Conservation (phyloP, 2,329 filamentous ascomycete species). For the Fusarium goolgardi region DNA sequence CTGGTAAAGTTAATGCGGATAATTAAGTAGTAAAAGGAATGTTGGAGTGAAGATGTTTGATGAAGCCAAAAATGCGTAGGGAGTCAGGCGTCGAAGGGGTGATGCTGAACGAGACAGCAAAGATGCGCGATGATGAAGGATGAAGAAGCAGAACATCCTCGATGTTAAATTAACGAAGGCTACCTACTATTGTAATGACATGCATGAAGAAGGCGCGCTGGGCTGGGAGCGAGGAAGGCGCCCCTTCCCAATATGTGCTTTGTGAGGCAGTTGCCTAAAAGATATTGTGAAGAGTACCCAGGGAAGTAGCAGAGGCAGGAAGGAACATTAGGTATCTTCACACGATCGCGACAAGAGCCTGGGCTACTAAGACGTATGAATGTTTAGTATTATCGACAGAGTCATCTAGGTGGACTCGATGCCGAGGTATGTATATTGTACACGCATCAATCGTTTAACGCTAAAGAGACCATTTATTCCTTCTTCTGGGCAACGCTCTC, state of each 20-base stretch:
- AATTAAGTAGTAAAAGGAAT: slow-evolving; percentile 4
- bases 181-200: background rate
- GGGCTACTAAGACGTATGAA: background rate
- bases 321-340: background rate
- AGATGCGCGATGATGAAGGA: slow-evolving; percentile 21
- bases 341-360: background rate
- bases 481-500: slow-evolving; percentile 58
- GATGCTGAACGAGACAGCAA: slow-evolving; percentile 13
- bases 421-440: slow-evolving; percentile 26
- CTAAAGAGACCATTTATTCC: slow-evolving; percentile 18
- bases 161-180: background rate
- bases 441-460: background rate
- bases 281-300: background rate
- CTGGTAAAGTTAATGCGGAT: slow-evolving; percentile 1
- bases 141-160: background rate
- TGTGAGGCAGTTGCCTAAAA: background rate
- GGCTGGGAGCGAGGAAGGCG: background rate
- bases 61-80: slow-evolving; percentile 29
- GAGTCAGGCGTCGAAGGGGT: slow-evolving; percentile 12
- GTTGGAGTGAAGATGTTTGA: slow-evolving; percentile 13
- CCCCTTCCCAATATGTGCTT: background rate
- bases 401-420: background rate
- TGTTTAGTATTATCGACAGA: slow-evolving; percentile 4
- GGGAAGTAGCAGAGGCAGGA: background rate
- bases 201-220: slow-evolving; percentile 6